Evolutionary conservation across 495 filamentous ascomycete species (phyloP).

Genomic region (Monascus purpureus): DNA sequence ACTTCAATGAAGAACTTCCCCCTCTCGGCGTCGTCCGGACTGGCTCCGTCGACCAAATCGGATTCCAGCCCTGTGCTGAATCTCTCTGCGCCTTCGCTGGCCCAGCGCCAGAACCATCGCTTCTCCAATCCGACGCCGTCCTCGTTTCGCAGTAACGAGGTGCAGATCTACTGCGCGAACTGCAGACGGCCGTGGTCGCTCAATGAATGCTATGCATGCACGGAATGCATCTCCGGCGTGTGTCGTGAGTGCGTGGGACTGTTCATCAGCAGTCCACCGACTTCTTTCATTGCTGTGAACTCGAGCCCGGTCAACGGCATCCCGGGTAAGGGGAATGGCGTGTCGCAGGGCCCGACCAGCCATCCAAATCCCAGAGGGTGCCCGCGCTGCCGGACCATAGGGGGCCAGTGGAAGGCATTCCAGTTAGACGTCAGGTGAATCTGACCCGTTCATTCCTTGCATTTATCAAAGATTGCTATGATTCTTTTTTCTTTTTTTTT

Average conservation of each 20-base stretch:
- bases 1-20: constrained; percentile 52
- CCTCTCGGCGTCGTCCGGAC: constrained; percentile 33
- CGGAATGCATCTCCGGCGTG: constrained; percentile 84
- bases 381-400: constrained; percentile 34
- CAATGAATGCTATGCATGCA: constrained; percentile 77
- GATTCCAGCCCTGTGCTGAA: constrained; percentile 37
- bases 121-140: constrained; percentile 34
- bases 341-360: constrained; percentile 23
- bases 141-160: constrained; percentile 34
- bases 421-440: constrained; percentile 38
- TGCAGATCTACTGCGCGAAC: constrained; percentile 79
- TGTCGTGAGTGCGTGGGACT: constrained; percentile 75
- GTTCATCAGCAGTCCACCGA: constrained; percentile 42
- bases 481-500: background rate
- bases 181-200: constrained; percentile 62
- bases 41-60: constrained; percentile 30
- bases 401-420: constrained; percentile 40
- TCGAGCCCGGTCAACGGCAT: constrained; percentile 24
- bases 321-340: constrained; percentile 8
- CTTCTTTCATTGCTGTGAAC: constrained; percentile 26
- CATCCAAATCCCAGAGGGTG: constrained; percentile 32
- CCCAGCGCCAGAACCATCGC: constrained; percentile 31
- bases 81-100: constrained; percentile 21
- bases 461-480: background rate
- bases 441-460: constrained; percentile 1